Evolutionary conservation across 371 early-diverging fungal species (phyloP), one percentile per base, ranked within the genome.

Genomic region (Mortierella sp.): DNA sequence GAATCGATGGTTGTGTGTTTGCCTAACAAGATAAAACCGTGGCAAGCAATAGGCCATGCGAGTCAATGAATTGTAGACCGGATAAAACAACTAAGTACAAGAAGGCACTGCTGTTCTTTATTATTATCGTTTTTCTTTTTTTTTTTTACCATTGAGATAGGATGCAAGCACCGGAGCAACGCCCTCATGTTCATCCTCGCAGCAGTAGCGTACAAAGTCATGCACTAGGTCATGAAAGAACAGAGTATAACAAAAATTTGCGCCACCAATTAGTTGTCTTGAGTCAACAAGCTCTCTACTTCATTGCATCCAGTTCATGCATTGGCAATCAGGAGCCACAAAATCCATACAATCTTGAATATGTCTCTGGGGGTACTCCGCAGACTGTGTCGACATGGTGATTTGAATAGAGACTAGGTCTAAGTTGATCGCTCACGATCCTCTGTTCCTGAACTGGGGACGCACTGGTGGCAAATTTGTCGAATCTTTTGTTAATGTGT

Each of bases 81-180:
- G 25, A 23, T 7, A 21, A n/a, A 0, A 16, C 14, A 18, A 61
- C 48, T 21, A 14, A 46, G 4, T 7, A 18, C 14, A 7, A 56
- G 7, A 7, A 55, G 29, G 15, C 19, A 18, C 44, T 16, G 14
- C 19, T 30, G 4, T 70, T 5, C 3, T n/a, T n/a, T n/a, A n/a
- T n/a, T n/a, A n/a, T n/a, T n/a, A n/a, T n/a, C n/a, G n/a, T n/a
- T n/a, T n/a, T n/a, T n/a, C n/a, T n/a, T n/a, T n/a, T n/a, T n/a
- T 37, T 37, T 37, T 9, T 9, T 37, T 37, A 75, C 75, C 75
- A 52, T 70, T 75, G 2, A 61, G 37, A 16, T 62, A 44, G 0
- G 66, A 15, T 9, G 30, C 37, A 15, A 75, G 46, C 0, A 62
- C 11, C 7, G 66, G 57, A 3, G 57, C 70, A 12, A 64, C 30